phyloP scores from a whole-genome alignment of 495 filamentous ascomycete species.

The Penicillium chermesinum region DNA sequence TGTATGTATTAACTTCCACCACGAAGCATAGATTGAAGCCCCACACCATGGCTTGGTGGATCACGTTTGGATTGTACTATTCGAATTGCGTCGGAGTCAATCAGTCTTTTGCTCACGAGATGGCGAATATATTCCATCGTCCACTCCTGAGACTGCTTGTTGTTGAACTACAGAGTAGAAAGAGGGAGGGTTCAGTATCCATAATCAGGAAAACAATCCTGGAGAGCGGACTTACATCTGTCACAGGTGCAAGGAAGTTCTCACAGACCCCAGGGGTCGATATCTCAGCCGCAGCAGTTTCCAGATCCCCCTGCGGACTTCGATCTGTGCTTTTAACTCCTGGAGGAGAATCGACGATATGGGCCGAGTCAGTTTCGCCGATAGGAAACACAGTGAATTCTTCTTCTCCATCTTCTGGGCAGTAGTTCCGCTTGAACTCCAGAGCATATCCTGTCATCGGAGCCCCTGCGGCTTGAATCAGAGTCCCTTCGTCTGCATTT shows the following conservation, averaged over 20 bases:
- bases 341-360: constrained; percentile 21
- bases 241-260: constrained; percentile 34
- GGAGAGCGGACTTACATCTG: constrained; percentile 20
- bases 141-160: constrained; percentile 36
- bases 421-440: constrained; percentile 29
- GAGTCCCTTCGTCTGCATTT: constrained; percentile 14
- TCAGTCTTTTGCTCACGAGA: constrained; percentile 19
- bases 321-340: constrained; percentile 12
- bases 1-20: constrained; percentile 1
- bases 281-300: constrained; percentile 26
- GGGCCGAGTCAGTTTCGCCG: constrained; percentile 14
- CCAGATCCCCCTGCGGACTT: constrained; percentile 20
- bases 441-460: constrained; percentile 29
- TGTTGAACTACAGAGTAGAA: constrained; percentile 17
- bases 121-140: constrained; percentile 32
- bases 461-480: constrained; percentile 31
- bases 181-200: not conserved
- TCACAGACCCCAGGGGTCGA: constrained; percentile 27
- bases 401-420: constrained; percentile 5
- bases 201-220: not conserved
- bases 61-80: constrained; percentile 32
- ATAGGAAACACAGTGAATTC: constrained; percentile 16
- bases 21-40: constrained; percentile 9
- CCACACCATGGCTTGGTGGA: constrained; percentile 29
- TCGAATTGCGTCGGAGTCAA: constrained; percentile 23